Percentiles rank a stretch among this genome's conserved stretches.
phyloP scores from a whole-genome alignment of 148 eudicot genomes.

The Polygonum maritimum region DNA sequence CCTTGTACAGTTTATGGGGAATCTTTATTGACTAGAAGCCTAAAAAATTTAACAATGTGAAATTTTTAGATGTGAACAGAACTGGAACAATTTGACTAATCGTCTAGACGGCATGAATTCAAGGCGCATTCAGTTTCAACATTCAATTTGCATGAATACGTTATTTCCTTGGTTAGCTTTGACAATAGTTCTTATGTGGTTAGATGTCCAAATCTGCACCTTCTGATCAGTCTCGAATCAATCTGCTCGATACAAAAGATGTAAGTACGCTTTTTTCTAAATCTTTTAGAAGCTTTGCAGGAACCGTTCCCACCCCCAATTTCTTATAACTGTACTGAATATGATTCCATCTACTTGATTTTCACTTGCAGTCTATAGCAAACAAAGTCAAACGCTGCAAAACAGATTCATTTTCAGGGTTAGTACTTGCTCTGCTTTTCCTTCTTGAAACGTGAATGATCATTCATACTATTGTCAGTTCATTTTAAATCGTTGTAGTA shows the following conservation, averaged over 20 bases:
- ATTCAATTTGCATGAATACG: neutral
- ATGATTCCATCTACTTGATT: slow-evolving; percentile 14
- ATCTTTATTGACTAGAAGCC: neutral
- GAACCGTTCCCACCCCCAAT: neutral
- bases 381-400: slow-evolving; percentile 97
- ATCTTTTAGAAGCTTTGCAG: neutral
- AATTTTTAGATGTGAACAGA: neutral
- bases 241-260: slow-evolving; percentile 86
- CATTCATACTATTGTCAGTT: neutral
- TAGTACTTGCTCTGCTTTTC: slow-evolving; percentile 12
- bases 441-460: neutral
- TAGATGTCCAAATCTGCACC: slow-evolving; percentile 98
- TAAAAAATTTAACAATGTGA: neutral
- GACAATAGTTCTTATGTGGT: slow-evolving; percentile 16
- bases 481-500: neutral
- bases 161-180: neutral
- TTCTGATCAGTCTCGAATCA: slow-evolving; percentile 90
- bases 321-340: neutral
- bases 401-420: slow-evolving; percentile 87
- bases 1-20: neutral
- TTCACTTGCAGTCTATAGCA: slow-evolving; percentile 54
- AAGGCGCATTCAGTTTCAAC: neutral
- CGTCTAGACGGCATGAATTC: neutral
- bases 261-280: slow-evolving; percentile 40
- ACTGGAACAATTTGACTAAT: neutral